Evolutionary conservation across 2,329 filamentous ascomycete species (phyloP).

Genomic region (Fonsecaea multimorphosa): DNA sequence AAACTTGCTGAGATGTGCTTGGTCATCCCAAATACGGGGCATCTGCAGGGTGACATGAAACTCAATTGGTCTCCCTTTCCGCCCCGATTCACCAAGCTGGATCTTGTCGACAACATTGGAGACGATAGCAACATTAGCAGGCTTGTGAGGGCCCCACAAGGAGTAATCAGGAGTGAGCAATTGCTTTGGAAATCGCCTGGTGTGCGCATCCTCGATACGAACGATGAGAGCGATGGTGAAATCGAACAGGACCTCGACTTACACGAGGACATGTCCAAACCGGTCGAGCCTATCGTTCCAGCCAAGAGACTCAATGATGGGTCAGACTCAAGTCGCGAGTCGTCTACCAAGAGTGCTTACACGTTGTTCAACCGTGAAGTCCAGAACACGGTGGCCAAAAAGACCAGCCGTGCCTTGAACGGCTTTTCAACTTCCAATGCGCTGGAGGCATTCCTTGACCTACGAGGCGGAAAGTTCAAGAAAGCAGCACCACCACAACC

Average conservation of each 20-base stretch:
- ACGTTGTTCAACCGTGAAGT: background rate
- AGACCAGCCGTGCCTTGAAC: background rate
- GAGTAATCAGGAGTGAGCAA: constrained; percentile 32
- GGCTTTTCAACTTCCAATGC: constrained; percentile 32
- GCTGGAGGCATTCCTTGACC: constrained; percentile 34
- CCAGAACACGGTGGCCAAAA: background rate
- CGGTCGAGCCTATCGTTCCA: constrained; percentile 2
- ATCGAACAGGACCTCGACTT: constrained; percentile 26
- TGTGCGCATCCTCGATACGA: constrained; percentile 29
- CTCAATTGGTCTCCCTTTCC: constrained; percentile 24
- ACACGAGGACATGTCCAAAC: background rate
- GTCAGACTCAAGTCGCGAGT: background rate
- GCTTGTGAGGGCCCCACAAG: constrained; percentile 2
- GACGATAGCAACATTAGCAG: constrained; percentile 7
- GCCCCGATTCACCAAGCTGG: background rate
- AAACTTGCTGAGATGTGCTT: constrained; percentile 1
- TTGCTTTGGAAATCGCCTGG: constrained; percentile 37
- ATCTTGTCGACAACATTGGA: constrained; percentile 19
- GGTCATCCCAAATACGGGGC: background rate
- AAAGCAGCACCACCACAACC: background rate
- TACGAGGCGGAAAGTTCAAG: constrained; percentile 38
- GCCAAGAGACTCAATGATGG: constrained; percentile 19
- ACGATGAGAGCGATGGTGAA: constrained; percentile 28
- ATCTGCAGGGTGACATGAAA: background rate
- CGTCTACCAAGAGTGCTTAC: constrained; percentile 4